These are phyloP conservation scores for Dictyostelium citrinum DNA, from an alignment of 78 protist genomes.

Conservation along the genomic window DNA sequence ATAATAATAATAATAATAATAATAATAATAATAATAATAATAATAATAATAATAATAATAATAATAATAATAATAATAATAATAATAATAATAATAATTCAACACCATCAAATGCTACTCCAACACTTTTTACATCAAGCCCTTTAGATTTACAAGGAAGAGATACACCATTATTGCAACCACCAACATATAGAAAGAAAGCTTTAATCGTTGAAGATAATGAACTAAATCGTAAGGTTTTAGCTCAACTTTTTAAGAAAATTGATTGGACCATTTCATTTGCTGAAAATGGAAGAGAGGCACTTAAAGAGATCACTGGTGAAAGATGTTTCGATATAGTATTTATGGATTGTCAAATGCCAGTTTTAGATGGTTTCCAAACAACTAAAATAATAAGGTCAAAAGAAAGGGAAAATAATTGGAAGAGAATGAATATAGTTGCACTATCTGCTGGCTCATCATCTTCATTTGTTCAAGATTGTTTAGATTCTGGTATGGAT, in stretches of 20 bases:
- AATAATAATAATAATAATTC: neutral
- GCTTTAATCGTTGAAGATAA: constrained; percentile 66
- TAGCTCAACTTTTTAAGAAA: constrained; percentile 37
- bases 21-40: neutral
- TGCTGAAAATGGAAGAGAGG: constrained; percentile 65
- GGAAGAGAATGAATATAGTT: constrained; percentile 67
- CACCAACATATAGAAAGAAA: neutral
- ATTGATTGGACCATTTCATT: constrained; percentile 21
- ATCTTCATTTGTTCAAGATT: constrained; percentile 54
- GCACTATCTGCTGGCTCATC: constrained; percentile 71
- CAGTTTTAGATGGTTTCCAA: constrained; percentile 69
- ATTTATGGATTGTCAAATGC: constrained; percentile 76
- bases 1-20: neutral
- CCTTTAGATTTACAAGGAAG: constrained; percentile 5
- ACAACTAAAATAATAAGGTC: constrained; percentile 42
- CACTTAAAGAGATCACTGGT: constrained; percentile 38
- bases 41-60: neutral
- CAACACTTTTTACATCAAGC: neutral
- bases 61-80: neutral
- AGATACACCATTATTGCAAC: neutral
- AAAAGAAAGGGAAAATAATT: constrained; percentile 48
- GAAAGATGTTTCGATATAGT: constrained; percentile 59
- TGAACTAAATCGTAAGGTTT: constrained; percentile 57
- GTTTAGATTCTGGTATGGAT: constrained; percentile 70
- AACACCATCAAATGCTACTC: constrained; percentile 5